These are phyloP conservation scores for Teratosphaeriaceae sp. DNA, from an alignment of 2,329 filamentous ascomycete genomes.

Conservation along the genomic window DNA sequence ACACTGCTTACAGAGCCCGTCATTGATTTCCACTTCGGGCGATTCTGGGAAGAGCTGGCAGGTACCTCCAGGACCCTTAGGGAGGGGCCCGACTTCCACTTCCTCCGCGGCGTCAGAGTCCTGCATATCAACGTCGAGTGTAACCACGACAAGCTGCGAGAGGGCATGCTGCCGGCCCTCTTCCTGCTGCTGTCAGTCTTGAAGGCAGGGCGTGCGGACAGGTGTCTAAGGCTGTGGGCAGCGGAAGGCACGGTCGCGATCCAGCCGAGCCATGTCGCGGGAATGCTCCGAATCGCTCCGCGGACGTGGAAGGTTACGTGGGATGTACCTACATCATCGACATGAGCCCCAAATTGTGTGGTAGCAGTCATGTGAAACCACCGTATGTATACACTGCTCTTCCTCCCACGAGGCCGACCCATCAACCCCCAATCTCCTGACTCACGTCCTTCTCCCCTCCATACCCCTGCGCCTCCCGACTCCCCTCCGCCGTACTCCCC, in stretches of 20 bases:
- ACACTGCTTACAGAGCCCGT: neutral
- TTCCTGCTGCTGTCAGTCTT: neutral
- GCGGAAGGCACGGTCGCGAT: neutral
- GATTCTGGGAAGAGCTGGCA: neutral
- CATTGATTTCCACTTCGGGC: neutral
- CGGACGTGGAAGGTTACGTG: neutral
- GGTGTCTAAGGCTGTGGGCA: neutral
- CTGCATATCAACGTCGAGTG: slow-evolving; percentile 1
- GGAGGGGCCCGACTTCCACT: neutral
- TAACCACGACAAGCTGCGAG: neutral
- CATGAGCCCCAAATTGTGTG: no score
- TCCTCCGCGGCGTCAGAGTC: neutral
- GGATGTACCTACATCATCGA: neutral
- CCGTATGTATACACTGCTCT: no score
- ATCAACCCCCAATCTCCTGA: slow-evolving; percentile 41
- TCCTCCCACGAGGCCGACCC: no score
- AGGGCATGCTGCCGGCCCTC: neutral
- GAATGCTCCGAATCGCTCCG: neutral
- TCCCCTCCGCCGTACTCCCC: slow-evolving; percentile 31
- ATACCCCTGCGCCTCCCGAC: slow-evolving; percentile 31
- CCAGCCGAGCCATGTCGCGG: neutral
- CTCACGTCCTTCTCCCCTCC: slow-evolving; percentile 37
- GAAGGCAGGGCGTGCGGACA: neutral
- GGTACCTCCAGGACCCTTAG: neutral
- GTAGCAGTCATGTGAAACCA: no score